These are phyloP conservation scores for Fraxinus sp. DNA, from an alignment of 305 asterid genomes.

Conservation along the genomic window DNA sequence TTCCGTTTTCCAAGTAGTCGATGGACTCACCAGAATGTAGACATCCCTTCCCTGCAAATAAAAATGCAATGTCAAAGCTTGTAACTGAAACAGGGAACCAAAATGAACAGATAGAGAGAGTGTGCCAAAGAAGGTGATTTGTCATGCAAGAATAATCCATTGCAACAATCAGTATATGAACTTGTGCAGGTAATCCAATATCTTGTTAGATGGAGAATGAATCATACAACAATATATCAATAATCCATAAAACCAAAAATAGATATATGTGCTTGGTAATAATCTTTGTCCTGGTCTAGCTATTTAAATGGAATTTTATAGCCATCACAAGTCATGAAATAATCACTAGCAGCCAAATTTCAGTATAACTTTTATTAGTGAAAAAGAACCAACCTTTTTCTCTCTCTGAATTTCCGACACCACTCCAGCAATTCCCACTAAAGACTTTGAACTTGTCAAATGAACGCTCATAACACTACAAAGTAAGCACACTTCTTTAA, in stretches of 20 bases:
- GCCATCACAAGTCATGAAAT: conserved; percentile 20
- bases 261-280: conserved; percentile 10
- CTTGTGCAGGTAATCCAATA: conserved; percentile 10
- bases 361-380: background rate
- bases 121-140: background rate
- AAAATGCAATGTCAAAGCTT: conserved; percentile 10
- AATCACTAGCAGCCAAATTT: conserved; percentile 10
- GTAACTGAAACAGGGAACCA: background rate
- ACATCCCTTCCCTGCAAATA: conserved; percentile 65
- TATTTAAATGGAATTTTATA: background rate
- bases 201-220: background rate
- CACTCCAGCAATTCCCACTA: conserved; percentile 94
- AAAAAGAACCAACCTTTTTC: conserved; percentile 64
- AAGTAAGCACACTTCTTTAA: conserved; percentile 17
- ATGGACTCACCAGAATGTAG: conserved; percentile 75
- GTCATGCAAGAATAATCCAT: background rate
- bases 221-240: background rate
- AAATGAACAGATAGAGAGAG: background rate
- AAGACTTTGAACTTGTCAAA: conserved; percentile 93
- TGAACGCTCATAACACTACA: conserved; percentile 90
- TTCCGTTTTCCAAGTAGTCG: background rate
- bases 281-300: conserved; percentile 3
- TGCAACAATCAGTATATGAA: background rate
- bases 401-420: conserved; percentile 87
- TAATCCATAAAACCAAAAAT: conserved; percentile 1